Percentiles rank a stretch among this genome's conserved stretches.
phyloP scores from a whole-genome alignment of 352 stramenopile species.

The Plasmopara viticola region DNA sequence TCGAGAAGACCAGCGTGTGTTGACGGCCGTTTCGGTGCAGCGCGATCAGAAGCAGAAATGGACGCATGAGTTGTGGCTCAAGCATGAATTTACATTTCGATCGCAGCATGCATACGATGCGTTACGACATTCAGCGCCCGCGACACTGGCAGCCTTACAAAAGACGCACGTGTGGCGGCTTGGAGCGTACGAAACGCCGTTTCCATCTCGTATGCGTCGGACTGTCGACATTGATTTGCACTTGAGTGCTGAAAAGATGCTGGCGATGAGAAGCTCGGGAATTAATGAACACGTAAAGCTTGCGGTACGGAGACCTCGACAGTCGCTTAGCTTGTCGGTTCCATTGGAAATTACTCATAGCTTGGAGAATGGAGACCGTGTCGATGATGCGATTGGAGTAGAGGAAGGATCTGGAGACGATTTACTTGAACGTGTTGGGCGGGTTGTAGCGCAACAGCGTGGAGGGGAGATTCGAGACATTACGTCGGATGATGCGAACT shows the following conservation, averaged over 20 bases:
- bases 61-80: slow-evolving; percentile 51
- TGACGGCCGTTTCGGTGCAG: slow-evolving; percentile 14
- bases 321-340: slow-evolving; percentile 20
- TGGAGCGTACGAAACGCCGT: slow-evolving; percentile 56
- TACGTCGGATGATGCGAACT: slow-evolving; percentile 39
- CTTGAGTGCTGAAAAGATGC: slow-evolving; percentile 18
- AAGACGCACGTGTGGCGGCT: slow-evolving; percentile 41
- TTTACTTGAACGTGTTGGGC: slow-evolving; percentile 61
- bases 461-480: slow-evolving; percentile 78
- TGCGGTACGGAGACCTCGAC: slow-evolving; percentile 3
- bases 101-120: slow-evolving; percentile 53
- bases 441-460: slow-evolving; percentile 61
- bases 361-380: slow-evolving; percentile 27
- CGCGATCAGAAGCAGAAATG: slow-evolving; percentile 32
- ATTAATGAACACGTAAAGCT: slow-evolving; percentile 2
- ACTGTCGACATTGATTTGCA: slow-evolving; percentile 49
- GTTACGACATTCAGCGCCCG: slow-evolving; percentile 22
- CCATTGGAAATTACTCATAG: slow-evolving; percentile 38
- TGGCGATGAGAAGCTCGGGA: slow-evolving; percentile 1
- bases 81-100: slow-evolving; percentile 62
- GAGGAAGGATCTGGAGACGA: slow-evolving; percentile 26
- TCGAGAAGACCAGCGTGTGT: slow-evolving; percentile 33
- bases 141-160: slow-evolving; percentile 24
- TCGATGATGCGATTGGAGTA: slow-evolving; percentile 13
- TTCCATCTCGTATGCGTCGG: slow-evolving; percentile 49